Conservation (phyloP, 1,284 basidiomycete species). For the Cryptococcus hybrid region DNA sequence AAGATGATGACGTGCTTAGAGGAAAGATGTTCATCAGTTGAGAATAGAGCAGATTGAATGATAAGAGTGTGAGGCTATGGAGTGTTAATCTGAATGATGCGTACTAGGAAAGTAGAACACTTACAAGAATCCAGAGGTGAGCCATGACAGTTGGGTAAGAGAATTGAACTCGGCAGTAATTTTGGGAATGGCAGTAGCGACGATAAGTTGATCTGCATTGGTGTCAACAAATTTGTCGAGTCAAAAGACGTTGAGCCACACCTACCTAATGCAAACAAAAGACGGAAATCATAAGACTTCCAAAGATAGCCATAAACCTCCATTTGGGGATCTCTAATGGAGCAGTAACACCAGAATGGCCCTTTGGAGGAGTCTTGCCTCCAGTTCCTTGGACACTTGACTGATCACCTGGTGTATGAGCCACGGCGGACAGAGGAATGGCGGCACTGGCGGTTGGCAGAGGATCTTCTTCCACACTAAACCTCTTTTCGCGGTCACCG, state of each 20-base stretch:
- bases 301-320: constrained; percentile 39
- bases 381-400: constrained; percentile 6
- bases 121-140: constrained; percentile 44
- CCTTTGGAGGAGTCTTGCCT: constrained; percentile 4
- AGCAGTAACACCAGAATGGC: constrained; percentile 9
- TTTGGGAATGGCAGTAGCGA: constrained; percentile 50
- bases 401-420: background rate
- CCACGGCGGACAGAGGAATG: background rate
- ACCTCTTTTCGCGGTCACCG: background rate
- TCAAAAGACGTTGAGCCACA: background rate
- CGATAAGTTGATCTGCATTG: constrained; percentile 49
- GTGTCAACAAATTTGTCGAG: background rate
- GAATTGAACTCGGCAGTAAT: constrained; percentile 51
- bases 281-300: constrained; percentile 36
- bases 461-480: background rate
- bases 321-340: constrained; percentile 25
- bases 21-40: constrained; percentile 49
- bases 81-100: constrained; percentile 3
- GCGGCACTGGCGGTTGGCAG: background rate
- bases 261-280: constrained; percentile 41
- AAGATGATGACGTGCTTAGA: constrained; percentile 50
- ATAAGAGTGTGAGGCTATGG: constrained; percentile 45
- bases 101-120: constrained; percentile 2
- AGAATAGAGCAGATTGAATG: constrained; percentile 49
- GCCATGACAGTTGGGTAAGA: constrained; percentile 51